A percentile compares a stretch with the other conserved stretches of the same genome.
Conservation (phyloP, 2,329 filamentous ascomycete genomes). For the Fusarium sp. region DNA sequence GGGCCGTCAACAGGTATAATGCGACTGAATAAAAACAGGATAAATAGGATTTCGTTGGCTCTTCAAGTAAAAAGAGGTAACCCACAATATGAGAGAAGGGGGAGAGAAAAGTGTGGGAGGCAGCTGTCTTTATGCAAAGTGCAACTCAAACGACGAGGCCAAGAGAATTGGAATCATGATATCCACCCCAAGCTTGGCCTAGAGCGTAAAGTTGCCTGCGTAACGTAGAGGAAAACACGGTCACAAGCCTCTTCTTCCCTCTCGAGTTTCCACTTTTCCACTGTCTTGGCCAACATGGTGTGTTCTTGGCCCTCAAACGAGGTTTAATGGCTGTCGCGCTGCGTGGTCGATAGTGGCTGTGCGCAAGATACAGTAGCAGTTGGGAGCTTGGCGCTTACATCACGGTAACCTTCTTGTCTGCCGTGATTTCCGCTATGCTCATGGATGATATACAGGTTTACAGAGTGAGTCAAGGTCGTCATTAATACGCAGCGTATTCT, state of each 20-base stretch:
- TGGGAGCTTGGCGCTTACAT: constrained; percentile 32
- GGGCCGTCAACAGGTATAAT: not conserved
- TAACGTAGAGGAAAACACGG: constrained; percentile 9
- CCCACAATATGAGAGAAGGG: not conserved
- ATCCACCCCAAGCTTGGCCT: constrained; percentile 22
- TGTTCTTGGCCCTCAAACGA: constrained; percentile 27
- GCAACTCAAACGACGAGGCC: constrained; percentile 6
- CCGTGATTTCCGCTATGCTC: not conserved
- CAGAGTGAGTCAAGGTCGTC: not conserved
- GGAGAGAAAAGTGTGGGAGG: constrained; percentile 18
- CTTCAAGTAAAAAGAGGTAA: not conserved
- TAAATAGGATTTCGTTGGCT: not conserved
- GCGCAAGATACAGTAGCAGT: constrained; percentile 1
- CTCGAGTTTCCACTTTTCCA: constrained; percentile 26
- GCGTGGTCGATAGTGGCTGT: constrained; percentile 22
- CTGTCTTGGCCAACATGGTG: constrained; percentile 3
- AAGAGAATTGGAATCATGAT: constrained; percentile 5
- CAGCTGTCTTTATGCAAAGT: constrained; percentile 18
- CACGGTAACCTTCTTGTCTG: constrained; percentile 6
- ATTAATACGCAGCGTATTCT: constrained; percentile 21
- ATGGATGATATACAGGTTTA: constrained; percentile 4
- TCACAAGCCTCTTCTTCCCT: constrained; percentile 16
- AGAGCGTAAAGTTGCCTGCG: constrained; percentile 16
- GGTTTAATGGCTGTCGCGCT: constrained; percentile 1
- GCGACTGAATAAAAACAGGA: constrained; percentile 11